phyloP scores from a whole-genome alignment of 495 filamentous ascomycete genomes.

The Aspergillus carlsbadensis region DNA sequence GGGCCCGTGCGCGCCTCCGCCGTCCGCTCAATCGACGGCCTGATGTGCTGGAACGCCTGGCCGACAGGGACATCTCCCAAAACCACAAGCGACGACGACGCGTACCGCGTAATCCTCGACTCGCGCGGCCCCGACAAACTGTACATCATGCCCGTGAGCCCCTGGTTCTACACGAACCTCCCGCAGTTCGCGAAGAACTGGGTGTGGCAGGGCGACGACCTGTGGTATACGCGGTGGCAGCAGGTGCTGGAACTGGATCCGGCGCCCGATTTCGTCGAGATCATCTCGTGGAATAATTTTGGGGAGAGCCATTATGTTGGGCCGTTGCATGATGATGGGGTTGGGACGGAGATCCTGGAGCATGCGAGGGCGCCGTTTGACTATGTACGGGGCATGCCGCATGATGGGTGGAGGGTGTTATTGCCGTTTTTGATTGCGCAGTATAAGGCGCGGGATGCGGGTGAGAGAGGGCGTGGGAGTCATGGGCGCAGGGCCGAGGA shows the following conservation, averaged over 20 bases:
- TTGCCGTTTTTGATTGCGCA: slow-evolving; percentile 63
- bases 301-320: slow-evolving; percentile 77
- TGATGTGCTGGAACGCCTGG: slow-evolving; percentile 76
- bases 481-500: too few species aligned
- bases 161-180: slow-evolving; percentile 72
- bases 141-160: slow-evolving; percentile 78
- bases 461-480: slow-evolving; percentile 35
- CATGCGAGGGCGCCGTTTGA: slow-evolving; percentile 48
- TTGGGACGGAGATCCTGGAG: slow-evolving; percentile 36
- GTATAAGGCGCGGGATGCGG: slow-evolving; percentile 53
- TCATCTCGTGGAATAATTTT: slow-evolving; percentile 70
- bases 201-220: slow-evolving; percentile 64
- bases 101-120: slow-evolving; percentile 46
- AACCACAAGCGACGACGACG: too few species aligned
- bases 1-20: slow-evolving; percentile 41
- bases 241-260: slow-evolving; percentile 61
- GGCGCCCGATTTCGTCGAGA: slow-evolving; percentile 59
- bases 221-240: slow-evolving; percentile 73
- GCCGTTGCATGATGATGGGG: slow-evolving; percentile 40
- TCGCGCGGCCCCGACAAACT: too few species aligned
- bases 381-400: slow-evolving; percentile 53
- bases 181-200: slow-evolving; percentile 68
- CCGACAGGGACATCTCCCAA: too few species aligned
- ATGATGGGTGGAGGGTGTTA: slow-evolving; percentile 55
- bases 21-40: slow-evolving; percentile 53